A percentile compares a stretch with the other conserved stretches of the same genome.
These are phyloP conservation scores for Iberis pinnata DNA, from an alignment of 345 rosid species.

Conservation along the genomic window DNA sequence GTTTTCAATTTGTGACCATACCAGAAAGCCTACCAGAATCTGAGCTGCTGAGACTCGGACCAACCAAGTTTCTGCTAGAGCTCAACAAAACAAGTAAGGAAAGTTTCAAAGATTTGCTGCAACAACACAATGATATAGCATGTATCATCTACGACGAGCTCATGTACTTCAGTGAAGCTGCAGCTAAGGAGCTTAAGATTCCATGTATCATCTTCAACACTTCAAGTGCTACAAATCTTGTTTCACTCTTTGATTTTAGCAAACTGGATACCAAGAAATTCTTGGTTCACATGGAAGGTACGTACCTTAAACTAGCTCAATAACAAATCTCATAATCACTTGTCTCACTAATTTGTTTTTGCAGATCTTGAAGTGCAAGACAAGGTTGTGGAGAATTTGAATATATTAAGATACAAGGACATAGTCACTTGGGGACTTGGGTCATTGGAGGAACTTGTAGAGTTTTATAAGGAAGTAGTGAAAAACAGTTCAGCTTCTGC, in stretches of 20 bases:
- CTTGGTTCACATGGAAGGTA: conserved; percentile 21
- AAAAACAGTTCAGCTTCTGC: no score
- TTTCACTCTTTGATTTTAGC: neutral
- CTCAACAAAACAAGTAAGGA: conserved; percentile 6
- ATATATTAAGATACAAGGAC: conserved; percentile 23
- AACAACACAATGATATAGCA: conserved; percentile 10
- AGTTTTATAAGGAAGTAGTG: no score
- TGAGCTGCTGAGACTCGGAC: neutral
- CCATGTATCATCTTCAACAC: conserved; percentile 18
- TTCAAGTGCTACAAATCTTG: conserved; percentile 17
- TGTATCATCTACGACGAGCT: no score
- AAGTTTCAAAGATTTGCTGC: conserved; percentile 5
- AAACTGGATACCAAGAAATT: conserved; percentile 7
- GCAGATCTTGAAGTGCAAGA: conserved; percentile 12
- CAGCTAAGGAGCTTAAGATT: conserved; percentile 13
- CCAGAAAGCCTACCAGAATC: neutral
- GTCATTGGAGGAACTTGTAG: conserved; percentile 13
- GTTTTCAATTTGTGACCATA: conserved; percentile 10
- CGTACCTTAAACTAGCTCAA: neutral
- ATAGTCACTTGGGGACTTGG: neutral
- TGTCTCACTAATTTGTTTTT: neutral
- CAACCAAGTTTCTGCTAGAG: neutral
- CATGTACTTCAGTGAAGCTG: conserved; percentile 21
- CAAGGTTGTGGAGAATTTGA: conserved; percentile 7
- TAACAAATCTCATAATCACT: neutral